These are phyloP conservation scores for Ogataea dorogensis DNA, from an alignment of 805 yeast genomes.

Conservation along the genomic window DNA sequence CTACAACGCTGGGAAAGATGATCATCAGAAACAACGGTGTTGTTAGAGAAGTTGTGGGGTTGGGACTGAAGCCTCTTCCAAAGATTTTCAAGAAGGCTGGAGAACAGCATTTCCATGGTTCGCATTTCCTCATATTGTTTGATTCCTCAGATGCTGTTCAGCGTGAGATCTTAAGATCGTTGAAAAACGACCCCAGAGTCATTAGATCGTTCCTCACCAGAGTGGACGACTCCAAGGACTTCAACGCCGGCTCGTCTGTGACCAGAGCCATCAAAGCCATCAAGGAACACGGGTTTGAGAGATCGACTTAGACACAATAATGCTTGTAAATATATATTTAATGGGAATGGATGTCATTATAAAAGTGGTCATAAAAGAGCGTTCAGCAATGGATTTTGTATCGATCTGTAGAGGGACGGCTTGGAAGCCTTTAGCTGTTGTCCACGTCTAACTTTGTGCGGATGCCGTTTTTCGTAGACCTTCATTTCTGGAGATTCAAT, in stretches of 20 bases:
- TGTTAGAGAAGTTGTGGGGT: constrained; percentile 74
- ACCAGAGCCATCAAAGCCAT: constrained; percentile 40
- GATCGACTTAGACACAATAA: constrained; percentile 3
- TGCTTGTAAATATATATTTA: constrained; percentile 4
- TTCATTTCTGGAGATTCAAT: constrained; percentile 11
- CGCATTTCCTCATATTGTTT: constrained; percentile 80
- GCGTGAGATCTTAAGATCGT: constrained; percentile 73
- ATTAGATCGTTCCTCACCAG: constrained; percentile 73
- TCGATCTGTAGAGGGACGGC: constrained; percentile 3
- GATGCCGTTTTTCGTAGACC: constrained; percentile 2
- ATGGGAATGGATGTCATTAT: constrained; percentile 18
- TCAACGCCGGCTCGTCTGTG: constrained; percentile 58
- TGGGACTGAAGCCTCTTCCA: constrained; percentile 80
- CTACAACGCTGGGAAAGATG: constrained; percentile 70
- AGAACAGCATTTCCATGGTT: constrained; percentile 87
- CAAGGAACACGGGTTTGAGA: constrained; percentile 20
- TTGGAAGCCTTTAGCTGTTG: neutral
- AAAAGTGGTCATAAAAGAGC: constrained; percentile 3
- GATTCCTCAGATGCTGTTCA: constrained; percentile 87
- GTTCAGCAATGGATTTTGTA: constrained; percentile 7
- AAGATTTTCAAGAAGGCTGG: constrained; percentile 80
- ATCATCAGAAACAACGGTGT: constrained; percentile 90
- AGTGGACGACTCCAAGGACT: constrained; percentile 49
- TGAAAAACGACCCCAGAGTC: constrained; percentile 88
- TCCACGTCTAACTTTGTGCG: neutral